Evolutionary conservation across 2,329 filamentous ascomycete species (phyloP), one percentile per base, ranked within the genome.

Genomic region (Aureobasidium pullulans): DNA sequence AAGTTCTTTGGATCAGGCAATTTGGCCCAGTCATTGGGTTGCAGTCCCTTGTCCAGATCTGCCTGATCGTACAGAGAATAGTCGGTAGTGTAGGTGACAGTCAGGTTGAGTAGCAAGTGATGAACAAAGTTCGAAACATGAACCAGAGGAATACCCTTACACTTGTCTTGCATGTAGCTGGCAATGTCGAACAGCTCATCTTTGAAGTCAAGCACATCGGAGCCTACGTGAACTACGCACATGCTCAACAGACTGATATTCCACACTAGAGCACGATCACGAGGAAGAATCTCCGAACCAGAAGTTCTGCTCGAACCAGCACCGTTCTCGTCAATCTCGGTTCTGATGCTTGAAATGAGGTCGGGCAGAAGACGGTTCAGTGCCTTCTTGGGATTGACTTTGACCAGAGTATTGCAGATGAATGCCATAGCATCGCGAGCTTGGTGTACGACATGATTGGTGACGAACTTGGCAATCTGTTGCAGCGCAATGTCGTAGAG

Each of bases 81-180:
- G 70, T 99, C 94, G 60, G 91, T 85, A 3, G 93, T 91, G 70
- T 97, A 99, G 0, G 90, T 96, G 63, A 93, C 88, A 0, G 94
- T 97, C 57, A 97, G 77, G 71, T 97, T 97, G 63, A 99, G 85
- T 13, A 99, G 80, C 39, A 99, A 81, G 72, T 99, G 95, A 73
- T 99, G 94, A 60, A 97, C 92, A 72, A 92, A 96, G 75, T 99
- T 99, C 61, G 93, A 97, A 42, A 97, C 88, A 72, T 99, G 90
- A 47, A 97, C 91, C 1, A 94, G 96, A 0, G 94, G 91, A 61
- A 96, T 86, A 23, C 94, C 94, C 66, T 89, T 87, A 73, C 94
- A 99, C 69, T 90, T 93, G 66, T 94, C 85, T 72, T 99, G 94
- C 93, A 99, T 97, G 75, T 93, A 97, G 58, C 88, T 81, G 11